Base-by-base conservation (phyloP, 768 basidiomycete genomes). In the Rhizopogon sp. region DNA sequence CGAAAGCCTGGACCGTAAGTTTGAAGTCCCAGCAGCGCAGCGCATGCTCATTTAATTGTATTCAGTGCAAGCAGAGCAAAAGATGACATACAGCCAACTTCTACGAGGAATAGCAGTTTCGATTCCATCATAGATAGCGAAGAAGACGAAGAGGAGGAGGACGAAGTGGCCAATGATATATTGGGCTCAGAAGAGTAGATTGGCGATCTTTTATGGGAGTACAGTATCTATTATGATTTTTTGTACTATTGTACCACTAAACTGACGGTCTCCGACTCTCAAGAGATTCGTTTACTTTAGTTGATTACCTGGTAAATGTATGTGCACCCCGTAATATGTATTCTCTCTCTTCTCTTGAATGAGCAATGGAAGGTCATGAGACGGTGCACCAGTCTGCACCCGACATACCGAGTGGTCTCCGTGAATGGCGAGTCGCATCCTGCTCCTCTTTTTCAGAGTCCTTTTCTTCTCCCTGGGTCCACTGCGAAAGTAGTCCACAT, bases 51-150 rank as follows among this genome's bases (percentile, higher is more conserved):
- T 49, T 49, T 49, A 14, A 9, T 37, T 22, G 35, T 39, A 22
- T 22, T 17, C 35, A 69, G n/a, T 60, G 56, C 58, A 61, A 58
- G 56, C 56, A 8, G 53, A 55, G 17, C 40, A 55, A 10, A 59
- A 59, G 22, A 53, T 56, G 39, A 55, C 55, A 35, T 60, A 58
- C 44, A 58, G 58, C 47, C 52, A 41, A 25, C 41, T 53, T 45
- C 54, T 51, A 25, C 55, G 52, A 58, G 37, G 6, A 69, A 65
- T n/a, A 47, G 17, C 13, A 63, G 62, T 14, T 59, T 64, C 43
- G 78, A 80, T 66, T 82, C 83, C 3, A 79, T 84, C 22, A 79
- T 84, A 69, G 81, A 82, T 56, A 71, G 71, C 49, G 74, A 75
- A 41, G 76, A 77, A 52, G 83, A 81, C 16, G 81, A 79, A 43